phyloP scores from a whole-genome alignment of 495 filamentous ascomycete genomes.

The Lepraria neglecta region DNA sequence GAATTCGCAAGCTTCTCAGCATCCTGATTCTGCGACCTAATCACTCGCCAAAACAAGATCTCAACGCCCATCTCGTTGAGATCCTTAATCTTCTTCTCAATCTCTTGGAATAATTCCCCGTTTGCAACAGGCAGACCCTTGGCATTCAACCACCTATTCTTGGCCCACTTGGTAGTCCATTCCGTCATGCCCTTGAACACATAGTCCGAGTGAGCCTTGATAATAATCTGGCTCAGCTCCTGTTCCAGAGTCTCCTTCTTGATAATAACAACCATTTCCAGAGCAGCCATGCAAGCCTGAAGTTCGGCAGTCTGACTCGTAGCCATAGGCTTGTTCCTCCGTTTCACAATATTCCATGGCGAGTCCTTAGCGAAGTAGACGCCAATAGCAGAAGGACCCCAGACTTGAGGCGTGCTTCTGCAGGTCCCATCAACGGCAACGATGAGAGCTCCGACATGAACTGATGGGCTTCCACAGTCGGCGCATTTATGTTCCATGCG shows the following conservation, averaged over 20 bases:
- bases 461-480: conserved; percentile 7
- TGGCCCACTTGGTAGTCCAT: conserved; percentile 12
- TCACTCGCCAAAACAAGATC: conserved; percentile 4
- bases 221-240: background rate
- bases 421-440: conserved; percentile 11
- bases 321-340: conserved; percentile 10
- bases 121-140: conserved; percentile 14
- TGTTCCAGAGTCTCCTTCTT: conserved; percentile 6
- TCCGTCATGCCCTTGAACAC: conserved; percentile 5
- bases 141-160: conserved; percentile 14
- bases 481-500: background rate
- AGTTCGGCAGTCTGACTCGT: conserved; percentile 15
- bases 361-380: conserved; percentile 3
- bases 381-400: conserved; percentile 6
- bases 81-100: conserved; percentile 5
- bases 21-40: conserved; percentile 6
- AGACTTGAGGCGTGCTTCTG: background rate
- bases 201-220: conserved; percentile 10
- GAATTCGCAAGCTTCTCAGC: conserved; percentile 7
- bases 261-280: conserved; percentile 6
- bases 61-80: conserved; percentile 6
- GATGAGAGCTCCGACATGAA: conserved; percentile 6
- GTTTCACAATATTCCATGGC: conserved; percentile 6
- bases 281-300: conserved; percentile 6
- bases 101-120: conserved; percentile 5